Base-by-base conservation (phyloP, 2,329 filamentous ascomycete genomes). In the Cladophialophora immunda region DNA sequence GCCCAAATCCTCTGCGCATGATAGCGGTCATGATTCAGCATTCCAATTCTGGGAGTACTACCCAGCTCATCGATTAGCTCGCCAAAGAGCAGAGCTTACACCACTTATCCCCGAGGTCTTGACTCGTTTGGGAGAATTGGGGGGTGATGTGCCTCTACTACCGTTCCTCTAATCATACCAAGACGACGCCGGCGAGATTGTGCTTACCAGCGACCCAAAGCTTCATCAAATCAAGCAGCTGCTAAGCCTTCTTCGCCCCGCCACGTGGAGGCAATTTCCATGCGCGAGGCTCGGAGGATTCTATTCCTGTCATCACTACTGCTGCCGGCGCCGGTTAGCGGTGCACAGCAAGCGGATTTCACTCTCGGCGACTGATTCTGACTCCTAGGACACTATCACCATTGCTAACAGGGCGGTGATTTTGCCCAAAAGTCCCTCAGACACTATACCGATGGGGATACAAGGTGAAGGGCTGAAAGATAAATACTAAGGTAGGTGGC, bases 241-340 rank as follows among this genome's bases (percentile, higher is more conserved):
- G 19, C 50, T 29, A 53, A 53, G 50, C 50, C 22, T 53, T n/a
- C 50, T 27, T 17, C 22, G 29, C 22, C 22, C 50, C 50, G 8
- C 38, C 38, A n/a, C 5, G 11, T 53, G 22, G 50, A 29, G 50
- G 50, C 15, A 53, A 30, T 30, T 27, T 53, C 1, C 17, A 30
- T 17, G 13, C 22, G 15, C 19, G 22, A 30, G 50, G 22, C 29
- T 53, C 22, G 50, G 50, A 27, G 29, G 50, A 27, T 30, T 30
- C 50, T 53, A 53, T 53, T 53, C 50, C 50, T 53, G 50, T 53
- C 50, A 53, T 27, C 50, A 53, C 50, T 53, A 53, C 27, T 7
- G 15, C 29, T 29, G 9, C 15, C 3, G 50, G 15, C 9, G 11
- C 4, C 4, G 8, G 19, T 27, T 27, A 53, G 50, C 50, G n/a